These are phyloP conservation scores for Mrakia hoshinonis DNA, from an alignment of 768 basidiomycete species.

Conservation along the genomic window DNA sequence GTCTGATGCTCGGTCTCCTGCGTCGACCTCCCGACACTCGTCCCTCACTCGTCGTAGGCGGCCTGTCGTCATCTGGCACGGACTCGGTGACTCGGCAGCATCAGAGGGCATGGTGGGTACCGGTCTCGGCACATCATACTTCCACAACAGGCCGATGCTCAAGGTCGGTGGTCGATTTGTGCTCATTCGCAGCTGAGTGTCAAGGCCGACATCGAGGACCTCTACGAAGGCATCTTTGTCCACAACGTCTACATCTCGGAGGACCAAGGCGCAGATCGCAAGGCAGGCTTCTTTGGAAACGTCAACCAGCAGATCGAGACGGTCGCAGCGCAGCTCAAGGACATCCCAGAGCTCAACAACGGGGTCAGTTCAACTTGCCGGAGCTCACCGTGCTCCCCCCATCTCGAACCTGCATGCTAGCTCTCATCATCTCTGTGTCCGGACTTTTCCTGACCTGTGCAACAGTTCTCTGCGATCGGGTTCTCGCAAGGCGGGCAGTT, in stretches of 20 bases:
- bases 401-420: neutral
- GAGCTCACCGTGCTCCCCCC: neutral
- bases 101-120: conserved; percentile 38
- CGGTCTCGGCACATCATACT: too few relatives aligned
- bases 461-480: conserved; percentile 77
- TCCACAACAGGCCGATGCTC: too few relatives aligned
- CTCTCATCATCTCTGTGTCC: neutral
- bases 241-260: conserved; percentile 39
- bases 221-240: conserved; percentile 40
- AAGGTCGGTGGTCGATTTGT: neutral
- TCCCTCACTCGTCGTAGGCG: neutral
- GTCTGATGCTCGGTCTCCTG: neutral
- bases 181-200: conserved; percentile 27
- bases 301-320: conserved; percentile 59
- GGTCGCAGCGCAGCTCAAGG: conserved; percentile 58
- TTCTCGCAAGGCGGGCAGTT: conserved; percentile 88
- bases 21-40: neutral
- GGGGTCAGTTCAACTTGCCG: conserved; percentile 35
- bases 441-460: too few relatives aligned
- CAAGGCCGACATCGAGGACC: conserved; percentile 37
- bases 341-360: conserved; percentile 53
- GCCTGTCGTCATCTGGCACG: conserved; percentile 43
- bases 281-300: conserved; percentile 54
- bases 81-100: conserved; percentile 43
- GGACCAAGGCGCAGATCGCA: conserved; percentile 38